Percentiles rank a stretch among this genome's conserved stretches.
phyloP scores from a whole-genome alignment of 179 eudicot species.

The Amaranthus tricolor region DNA sequence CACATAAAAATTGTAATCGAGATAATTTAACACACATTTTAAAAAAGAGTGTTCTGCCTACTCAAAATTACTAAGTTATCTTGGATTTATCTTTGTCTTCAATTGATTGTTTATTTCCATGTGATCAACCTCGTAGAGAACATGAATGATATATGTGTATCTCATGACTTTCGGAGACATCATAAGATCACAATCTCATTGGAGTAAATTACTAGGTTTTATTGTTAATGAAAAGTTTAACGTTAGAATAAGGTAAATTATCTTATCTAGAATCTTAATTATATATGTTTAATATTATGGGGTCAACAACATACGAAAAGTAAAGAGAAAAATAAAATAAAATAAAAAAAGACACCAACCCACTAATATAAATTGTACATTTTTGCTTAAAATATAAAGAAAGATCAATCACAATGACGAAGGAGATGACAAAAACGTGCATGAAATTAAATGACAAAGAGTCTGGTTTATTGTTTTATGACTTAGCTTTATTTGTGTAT shows the following conservation, averaged over 20 bases:
- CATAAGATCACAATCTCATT: slow-evolving; percentile 1
- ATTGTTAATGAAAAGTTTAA: not conserved
- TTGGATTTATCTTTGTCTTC: too few species aligned
- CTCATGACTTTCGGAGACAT: slow-evolving; percentile 11
- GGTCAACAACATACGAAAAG: not conserved
- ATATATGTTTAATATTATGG: not conserved
- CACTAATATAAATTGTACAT: not conserved
- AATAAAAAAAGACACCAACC: too few species aligned
- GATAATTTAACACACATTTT: too few species aligned
- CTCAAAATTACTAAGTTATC: too few species aligned
- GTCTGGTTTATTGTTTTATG: too few species aligned
- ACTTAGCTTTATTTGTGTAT: too few species aligned
- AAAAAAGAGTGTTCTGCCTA: too few species aligned
- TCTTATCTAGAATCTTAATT: too few species aligned
- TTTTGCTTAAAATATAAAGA: not conserved
- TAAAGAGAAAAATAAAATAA: not conserved
- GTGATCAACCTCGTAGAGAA: not conserved
- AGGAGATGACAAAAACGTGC: not conserved
- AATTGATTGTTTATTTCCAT: not conserved
- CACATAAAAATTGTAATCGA: too few species aligned
- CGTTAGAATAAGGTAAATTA: not conserved
- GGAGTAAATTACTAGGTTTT: not conserved
- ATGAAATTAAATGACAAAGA: not conserved
- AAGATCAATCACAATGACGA: slow-evolving; percentile 8
- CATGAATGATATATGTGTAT: not conserved